Conservation (phyloP, 495 filamentous ascomycete genomes). For the Letharia columbiana region DNA sequence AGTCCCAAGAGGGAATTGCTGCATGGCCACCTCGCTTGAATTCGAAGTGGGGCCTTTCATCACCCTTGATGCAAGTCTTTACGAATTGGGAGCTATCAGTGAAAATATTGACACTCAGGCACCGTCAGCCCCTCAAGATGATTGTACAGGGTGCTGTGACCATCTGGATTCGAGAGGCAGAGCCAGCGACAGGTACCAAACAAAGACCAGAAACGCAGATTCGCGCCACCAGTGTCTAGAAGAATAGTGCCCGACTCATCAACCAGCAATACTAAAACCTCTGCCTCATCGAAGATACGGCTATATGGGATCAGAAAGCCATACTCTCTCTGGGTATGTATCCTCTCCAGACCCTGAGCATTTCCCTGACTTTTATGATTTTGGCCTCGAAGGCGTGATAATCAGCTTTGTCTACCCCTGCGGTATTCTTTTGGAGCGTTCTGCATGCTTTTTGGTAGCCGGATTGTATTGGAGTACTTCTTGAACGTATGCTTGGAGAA, state of each 20-base stretch:
- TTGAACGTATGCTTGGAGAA: neutral
- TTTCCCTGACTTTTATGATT: neutral
- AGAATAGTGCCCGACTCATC: neutral
- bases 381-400: neutral
- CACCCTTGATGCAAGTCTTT: neutral
- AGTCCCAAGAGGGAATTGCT: neutral
- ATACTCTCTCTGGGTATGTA: conserved; percentile 16
- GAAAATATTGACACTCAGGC: neutral
- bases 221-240: neutral
- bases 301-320: conserved; percentile 21
- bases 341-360: neutral
- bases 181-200: neutral
- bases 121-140: neutral
- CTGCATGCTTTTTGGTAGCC: neutral
- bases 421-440: neutral
- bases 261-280: conserved; percentile 14
- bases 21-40: neutral
- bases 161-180: neutral
- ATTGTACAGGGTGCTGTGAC: neutral
- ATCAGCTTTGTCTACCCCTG: neutral
- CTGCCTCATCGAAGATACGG: conserved; percentile 16
- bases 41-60: neutral
- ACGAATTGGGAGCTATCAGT: neutral
- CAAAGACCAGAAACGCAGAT: neutral
- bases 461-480: neutral